These are phyloP conservation scores for Penicillium dipodomyicola DNA, from an alignment of 495 filamentous ascomycete genomes.

Conservation along the genomic window DNA sequence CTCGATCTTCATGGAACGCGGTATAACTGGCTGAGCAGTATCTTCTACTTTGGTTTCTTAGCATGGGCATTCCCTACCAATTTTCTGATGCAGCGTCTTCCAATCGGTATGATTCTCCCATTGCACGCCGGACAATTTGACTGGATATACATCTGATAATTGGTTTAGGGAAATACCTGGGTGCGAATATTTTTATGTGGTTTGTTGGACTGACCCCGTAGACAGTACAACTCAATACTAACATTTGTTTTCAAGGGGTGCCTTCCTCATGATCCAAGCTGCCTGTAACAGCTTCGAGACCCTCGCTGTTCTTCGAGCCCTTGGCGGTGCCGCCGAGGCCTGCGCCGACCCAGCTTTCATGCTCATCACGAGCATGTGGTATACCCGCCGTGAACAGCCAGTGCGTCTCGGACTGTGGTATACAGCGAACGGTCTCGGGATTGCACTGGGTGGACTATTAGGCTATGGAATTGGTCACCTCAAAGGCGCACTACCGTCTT, in stretches of 20 bases:
- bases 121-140: not conserved
- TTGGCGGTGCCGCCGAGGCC: slow-evolving; percentile 56
- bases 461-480: slow-evolving; percentile 60
- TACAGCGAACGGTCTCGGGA: slow-evolving; percentile 57
- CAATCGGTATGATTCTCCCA: slow-evolving; percentile 38
- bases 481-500: slow-evolving; percentile 49
- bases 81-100: slow-evolving; percentile 57
- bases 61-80: slow-evolving; percentile 51
- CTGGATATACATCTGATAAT: slow-evolving; percentile 7
- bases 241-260: slow-evolving; percentile 37
- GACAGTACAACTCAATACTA: not conserved
- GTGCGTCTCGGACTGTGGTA: slow-evolving; percentile 61
- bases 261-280: slow-evolving; percentile 56
- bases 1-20: slow-evolving; percentile 46
- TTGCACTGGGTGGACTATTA: slow-evolving; percentile 56
- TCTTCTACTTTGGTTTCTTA: slow-evolving; percentile 54
- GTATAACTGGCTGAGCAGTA: slow-evolving; percentile 50
- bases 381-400: slow-evolving; percentile 57
- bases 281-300: slow-evolving; percentile 53
- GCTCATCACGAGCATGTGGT: slow-evolving; percentile 47
- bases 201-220: slow-evolving; percentile 11
- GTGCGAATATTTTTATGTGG: slow-evolving; percentile 60
- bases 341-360: slow-evolving; percentile 42
- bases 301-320: slow-evolving; percentile 51
- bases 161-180: slow-evolving; percentile 51